These are phyloP conservation scores for Cutaneotrichosporon sp. DNA, from an alignment of 1,284 basidiomycete species.

Conservation along the genomic window DNA sequence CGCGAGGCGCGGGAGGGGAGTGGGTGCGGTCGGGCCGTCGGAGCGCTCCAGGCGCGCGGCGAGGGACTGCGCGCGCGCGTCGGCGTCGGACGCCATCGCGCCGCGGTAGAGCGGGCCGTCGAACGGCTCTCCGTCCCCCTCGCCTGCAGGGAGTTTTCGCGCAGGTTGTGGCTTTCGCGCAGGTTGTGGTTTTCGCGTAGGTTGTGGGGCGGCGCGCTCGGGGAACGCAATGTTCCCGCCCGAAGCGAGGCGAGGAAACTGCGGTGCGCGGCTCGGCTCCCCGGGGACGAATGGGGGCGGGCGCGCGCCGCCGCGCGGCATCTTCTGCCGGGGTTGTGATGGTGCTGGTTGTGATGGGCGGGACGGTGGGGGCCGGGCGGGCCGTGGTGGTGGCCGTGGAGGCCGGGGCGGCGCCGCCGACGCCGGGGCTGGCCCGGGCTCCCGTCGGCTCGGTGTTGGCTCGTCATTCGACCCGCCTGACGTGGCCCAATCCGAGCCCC, in stretches of 20 bases:
- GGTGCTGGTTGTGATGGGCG: too few relatives aligned
- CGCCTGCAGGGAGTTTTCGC: too few relatives aligned
- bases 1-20: background rate
- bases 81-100: background rate
- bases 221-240: background rate
- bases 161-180: too few relatives aligned
- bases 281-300: background rate
- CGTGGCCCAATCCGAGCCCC: background rate
- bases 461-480: background rate
- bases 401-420: too few relatives aligned
- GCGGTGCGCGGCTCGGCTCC: background rate
- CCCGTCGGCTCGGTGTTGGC: too few relatives aligned
- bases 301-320: conserved; percentile 10
- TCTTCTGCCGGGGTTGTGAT: conserved; percentile 7
- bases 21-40: too few relatives aligned
- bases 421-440: too few relatives aligned
- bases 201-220: too few relatives aligned
- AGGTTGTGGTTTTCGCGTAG: too few relatives aligned
- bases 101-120: background rate
- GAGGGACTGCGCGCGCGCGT: background rate
- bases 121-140: too few relatives aligned
- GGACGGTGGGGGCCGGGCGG: background rate
- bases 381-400: background rate
- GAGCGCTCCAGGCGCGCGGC: background rate
- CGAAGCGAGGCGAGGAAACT: background rate